Evolutionary conservation across 768 basidiomycete genomes (phyloP).

Genomic region (Serpula lacrymans): DNA sequence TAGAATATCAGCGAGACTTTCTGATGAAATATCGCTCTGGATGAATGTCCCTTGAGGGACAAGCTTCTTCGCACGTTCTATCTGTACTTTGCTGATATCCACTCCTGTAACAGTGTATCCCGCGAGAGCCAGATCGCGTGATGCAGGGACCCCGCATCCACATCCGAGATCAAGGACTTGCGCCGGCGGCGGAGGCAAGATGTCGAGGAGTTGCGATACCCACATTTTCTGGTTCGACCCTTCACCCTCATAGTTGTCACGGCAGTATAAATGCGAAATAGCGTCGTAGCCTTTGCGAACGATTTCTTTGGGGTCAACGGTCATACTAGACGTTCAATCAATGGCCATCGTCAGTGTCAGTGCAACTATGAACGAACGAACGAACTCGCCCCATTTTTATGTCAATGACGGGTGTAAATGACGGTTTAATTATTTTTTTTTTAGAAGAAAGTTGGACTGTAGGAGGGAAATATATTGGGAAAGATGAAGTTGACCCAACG

Average conservation of each 20-base stretch:
- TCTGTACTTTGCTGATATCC: not conserved
- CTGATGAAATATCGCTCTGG: not conserved
- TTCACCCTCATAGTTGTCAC: not conserved
- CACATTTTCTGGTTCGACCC: not conserved
- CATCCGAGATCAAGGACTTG: not conserved
- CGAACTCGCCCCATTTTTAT: no score
- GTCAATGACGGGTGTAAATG: no score
- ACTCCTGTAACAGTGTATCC: not conserved
- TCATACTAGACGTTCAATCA: no score
- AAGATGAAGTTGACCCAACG: no score
- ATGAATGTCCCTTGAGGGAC: not conserved
- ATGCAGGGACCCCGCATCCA: not conserved
- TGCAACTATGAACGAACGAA: no score
- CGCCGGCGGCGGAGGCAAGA: not conserved
- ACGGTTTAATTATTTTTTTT: no score
- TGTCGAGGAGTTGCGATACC: not conserved
- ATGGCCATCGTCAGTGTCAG: no score
- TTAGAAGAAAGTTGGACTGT: no score
- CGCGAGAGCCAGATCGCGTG: not conserved
- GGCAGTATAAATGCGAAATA: not conserved
- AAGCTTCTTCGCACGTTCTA: not conserved
- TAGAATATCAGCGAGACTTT: not conserved
- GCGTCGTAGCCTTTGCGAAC: slow-evolving; percentile 1
- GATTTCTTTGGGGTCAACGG: slow-evolving; percentile 1
- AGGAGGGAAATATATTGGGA: no score